Conservation (phyloP, 2,329 filamentous ascomycete species). For the Colletotrichum tropicale region DNA sequence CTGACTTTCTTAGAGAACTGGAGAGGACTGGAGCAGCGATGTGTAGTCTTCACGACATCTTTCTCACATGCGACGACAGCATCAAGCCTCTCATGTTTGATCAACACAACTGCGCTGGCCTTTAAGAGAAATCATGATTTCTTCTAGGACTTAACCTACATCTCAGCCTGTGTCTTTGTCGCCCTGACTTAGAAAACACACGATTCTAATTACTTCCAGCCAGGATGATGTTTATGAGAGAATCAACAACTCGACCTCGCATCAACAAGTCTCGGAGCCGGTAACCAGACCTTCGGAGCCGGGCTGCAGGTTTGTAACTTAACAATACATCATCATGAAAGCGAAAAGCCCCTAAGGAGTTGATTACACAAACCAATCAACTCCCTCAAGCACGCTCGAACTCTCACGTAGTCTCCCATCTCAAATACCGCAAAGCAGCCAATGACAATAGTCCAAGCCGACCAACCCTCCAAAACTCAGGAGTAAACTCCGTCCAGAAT, state of each 20-base stretch:
- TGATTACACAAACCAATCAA: not conserved
- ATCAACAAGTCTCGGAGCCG: not conserved
- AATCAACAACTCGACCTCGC: not conserved
- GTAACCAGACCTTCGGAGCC: not conserved
- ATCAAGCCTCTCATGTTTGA: not conserved
- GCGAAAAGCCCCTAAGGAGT: not conserved
- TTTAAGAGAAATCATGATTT: rapidly evolving
- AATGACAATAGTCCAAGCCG: not conserved
- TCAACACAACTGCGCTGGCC: rapidly evolving
- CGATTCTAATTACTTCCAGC: rapidly evolving
- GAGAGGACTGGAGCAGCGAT: rapidly evolving
- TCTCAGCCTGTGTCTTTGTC: rapidly evolving
- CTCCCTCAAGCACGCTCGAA: not conserved
- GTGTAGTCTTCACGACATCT: not conserved
- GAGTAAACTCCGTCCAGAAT: not conserved
- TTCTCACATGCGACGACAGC: not conserved
- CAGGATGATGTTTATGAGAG: rapidly evolving
- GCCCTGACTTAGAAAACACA: rapidly evolving
- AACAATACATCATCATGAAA: not conserved
- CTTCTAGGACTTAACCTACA: rapidly evolving
- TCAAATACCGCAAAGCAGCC: not conserved
- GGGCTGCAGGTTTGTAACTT: not conserved
- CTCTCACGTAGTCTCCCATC: not conserved
- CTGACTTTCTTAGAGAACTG: too few relatives aligned
- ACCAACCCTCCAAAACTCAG: not conserved